These are phyloP conservation scores for Phytophthora boehmeriae DNA, from an alignment of 352 stramenopile species.

Conservation along the genomic window DNA sequence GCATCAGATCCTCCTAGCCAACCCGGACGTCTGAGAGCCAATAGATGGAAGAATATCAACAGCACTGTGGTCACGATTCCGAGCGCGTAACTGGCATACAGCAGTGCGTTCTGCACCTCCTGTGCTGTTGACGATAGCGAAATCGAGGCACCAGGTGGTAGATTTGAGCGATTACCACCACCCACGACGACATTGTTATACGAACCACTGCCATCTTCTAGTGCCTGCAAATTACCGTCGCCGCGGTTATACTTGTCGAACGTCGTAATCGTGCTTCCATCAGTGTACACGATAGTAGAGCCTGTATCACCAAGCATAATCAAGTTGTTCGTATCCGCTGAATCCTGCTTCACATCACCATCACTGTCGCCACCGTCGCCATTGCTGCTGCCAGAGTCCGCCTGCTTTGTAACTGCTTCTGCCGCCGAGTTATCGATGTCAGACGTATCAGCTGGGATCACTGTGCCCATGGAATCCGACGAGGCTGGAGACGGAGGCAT, in stretches of 20 bases:
- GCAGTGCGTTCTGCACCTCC: constrained; percentile 53
- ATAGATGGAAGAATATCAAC: constrained; percentile 62
- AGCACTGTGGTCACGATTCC: constrained; percentile 49
- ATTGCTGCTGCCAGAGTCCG: constrained; percentile 26
- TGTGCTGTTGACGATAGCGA: constrained; percentile 49
- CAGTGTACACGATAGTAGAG: constrained; percentile 40
- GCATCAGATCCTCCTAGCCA: constrained; percentile 42
- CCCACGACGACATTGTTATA: constrained; percentile 48
- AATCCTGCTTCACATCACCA: constrained; percentile 19
- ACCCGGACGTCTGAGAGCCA: constrained; percentile 47
- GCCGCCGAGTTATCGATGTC: constrained; percentile 32
- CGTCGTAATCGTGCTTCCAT: constrained; percentile 40
- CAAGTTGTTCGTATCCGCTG: constrained; percentile 24
- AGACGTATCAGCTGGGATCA: constrained; percentile 34
- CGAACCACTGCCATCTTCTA: constrained; percentile 28
- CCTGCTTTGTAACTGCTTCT: constrained; percentile 31
- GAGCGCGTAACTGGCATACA: constrained; percentile 56
- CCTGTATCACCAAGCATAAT: constrained; percentile 34
- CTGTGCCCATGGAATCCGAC: constrained; percentile 35
- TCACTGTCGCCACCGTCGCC: background rate
- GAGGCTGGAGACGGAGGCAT: constrained; percentile 26
- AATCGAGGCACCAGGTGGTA: constrained; percentile 64
- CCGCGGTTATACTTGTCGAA: constrained; percentile 47
- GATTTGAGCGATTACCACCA: constrained; percentile 51
- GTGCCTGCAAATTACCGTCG: constrained; percentile 13